Evolutionary conservation across 331 rosid species (phyloP).

Genomic region (Malus hybrid): DNA sequence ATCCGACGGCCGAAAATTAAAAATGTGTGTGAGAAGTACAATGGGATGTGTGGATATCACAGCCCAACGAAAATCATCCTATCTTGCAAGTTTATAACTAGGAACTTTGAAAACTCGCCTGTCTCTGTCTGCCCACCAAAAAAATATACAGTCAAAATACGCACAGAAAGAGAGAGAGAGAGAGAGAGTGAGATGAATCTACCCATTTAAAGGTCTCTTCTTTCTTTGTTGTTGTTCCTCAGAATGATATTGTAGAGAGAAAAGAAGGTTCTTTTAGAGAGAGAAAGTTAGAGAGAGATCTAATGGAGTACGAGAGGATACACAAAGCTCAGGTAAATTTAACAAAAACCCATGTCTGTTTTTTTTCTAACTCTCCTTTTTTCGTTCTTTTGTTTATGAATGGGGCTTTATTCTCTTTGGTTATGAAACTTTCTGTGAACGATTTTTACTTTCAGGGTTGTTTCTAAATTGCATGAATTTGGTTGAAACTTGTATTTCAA

Average conservation of each 20-base stretch:
- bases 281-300: constrained; percentile 20
- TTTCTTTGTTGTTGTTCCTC: constrained; percentile 5
- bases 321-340: constrained; percentile 72
- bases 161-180: neutral
- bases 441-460: neutral
- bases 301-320: constrained; percentile 93
- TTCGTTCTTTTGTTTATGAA: neutral
- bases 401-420: neutral
- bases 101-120: neutral
- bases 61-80: constrained; percentile 9
- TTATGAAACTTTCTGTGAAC: neutral
- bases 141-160: neutral
- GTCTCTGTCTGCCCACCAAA: neutral
- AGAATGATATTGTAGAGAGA: constrained; percentile 3
- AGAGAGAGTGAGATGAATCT: neutral
- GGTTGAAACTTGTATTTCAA: neutral
- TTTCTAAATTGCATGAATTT: neutral
- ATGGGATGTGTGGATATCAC: no score
- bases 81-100: neutral
- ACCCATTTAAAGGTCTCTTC: constrained; percentile 15
- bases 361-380: neutral
- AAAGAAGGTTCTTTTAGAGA: neutral
- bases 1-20: no score
- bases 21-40: no score
- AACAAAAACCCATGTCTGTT: neutral